These are phyloP conservation scores for Lichtheimia ornata DNA, from an alignment of 371 early-diverging fungal species.

Conservation along the genomic window DNA sequence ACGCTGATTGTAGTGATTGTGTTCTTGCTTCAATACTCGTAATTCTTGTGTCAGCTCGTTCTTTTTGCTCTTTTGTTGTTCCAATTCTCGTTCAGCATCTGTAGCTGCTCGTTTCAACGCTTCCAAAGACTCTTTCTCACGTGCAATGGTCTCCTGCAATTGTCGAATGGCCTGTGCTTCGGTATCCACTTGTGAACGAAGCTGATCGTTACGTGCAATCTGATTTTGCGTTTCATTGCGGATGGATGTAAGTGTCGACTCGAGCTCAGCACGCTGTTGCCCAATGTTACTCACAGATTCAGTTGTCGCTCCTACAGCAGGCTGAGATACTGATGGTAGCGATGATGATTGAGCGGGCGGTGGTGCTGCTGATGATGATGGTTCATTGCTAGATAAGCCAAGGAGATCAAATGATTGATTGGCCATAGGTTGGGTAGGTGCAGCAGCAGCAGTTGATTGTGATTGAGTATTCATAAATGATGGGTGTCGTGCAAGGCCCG, in stretches of 20 bases:
- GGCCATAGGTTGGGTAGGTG: slow-evolving; percentile 2
- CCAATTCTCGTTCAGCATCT: slow-evolving; percentile 37
- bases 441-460: neutral
- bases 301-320: slow-evolving; percentile 2
- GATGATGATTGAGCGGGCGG: too few species aligned
- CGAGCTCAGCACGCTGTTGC: slow-evolving; percentile 15
- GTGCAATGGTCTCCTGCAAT: slow-evolving; percentile 23
- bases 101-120: slow-evolving; percentile 33
- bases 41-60: slow-evolving; percentile 31
- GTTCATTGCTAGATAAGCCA: slow-evolving; percentile 13
- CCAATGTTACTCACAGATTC: slow-evolving; percentile 2
- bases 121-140: slow-evolving; percentile 32
- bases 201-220: slow-evolving; percentile 19
- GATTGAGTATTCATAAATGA: slow-evolving; percentile 2
- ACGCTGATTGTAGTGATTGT: slow-evolving; percentile 32
- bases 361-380: slow-evolving; percentile 9
- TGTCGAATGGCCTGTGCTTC: slow-evolving; percentile 31
- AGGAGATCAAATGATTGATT: slow-evolving; percentile 22
- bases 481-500: slow-evolving; percentile 4
- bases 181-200: slow-evolving; percentile 22
- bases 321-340: too few species aligned
- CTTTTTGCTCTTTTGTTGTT: slow-evolving; percentile 28
- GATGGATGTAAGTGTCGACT: slow-evolving; percentile 16
- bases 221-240: slow-evolving; percentile 25
- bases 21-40: slow-evolving; percentile 38